phyloP scores from a whole-genome alignment of 352 stramenopile species.

The Globisporangium splendens region DNA sequence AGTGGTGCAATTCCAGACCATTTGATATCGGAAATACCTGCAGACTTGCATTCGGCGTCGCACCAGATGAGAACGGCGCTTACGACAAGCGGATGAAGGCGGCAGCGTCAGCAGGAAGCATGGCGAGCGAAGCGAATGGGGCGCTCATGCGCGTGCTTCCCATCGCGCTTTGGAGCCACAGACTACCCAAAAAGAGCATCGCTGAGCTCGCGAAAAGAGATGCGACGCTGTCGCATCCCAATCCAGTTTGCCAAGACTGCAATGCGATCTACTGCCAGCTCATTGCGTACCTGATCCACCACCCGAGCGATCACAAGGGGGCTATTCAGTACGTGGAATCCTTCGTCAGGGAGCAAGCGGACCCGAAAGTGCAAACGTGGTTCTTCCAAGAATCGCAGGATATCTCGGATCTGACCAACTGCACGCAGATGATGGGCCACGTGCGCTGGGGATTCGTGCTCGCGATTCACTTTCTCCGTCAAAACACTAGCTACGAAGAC shows the following conservation, averaged over 20 bases:
- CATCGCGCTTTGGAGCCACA: conserved; percentile 35
- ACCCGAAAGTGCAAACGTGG: conserved; percentile 31
- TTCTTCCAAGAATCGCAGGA: conserved; percentile 47
- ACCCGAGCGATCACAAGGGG: conserved; percentile 30
- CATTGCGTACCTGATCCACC: conserved; percentile 36
- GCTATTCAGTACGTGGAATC: conserved; percentile 30
- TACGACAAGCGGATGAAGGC: conserved; percentile 13
- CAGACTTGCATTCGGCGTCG: conserved; percentile 27
- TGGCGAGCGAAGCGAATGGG: conserved; percentile 46
- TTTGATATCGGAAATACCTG: conserved; percentile 61
- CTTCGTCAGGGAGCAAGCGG: conserved; percentile 28
- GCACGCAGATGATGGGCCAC: conserved; percentile 30
- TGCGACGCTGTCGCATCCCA: conserved; percentile 47
- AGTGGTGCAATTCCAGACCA: conserved; percentile 32
- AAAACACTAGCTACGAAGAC: conserved; percentile 34
- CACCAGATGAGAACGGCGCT: conserved; percentile 11
- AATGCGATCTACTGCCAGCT: conserved; percentile 59
- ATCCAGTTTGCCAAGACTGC: conserved; percentile 50
- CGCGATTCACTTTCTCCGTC: conserved; percentile 40
- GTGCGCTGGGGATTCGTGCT: conserved; percentile 51
- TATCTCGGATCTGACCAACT: conserved; percentile 23
- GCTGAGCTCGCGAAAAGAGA: conserved; percentile 28
- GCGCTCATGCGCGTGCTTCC: conserved; percentile 51
- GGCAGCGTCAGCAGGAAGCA: conserved; percentile 11
- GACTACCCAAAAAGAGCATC: conserved; percentile 24